Percentiles rank a stretch among this genome's conserved stretches.
These are phyloP conservation scores for Pulveroboletus sp. DNA, from an alignment of 768 basidiomycete species.

Conservation along the genomic window DNA sequence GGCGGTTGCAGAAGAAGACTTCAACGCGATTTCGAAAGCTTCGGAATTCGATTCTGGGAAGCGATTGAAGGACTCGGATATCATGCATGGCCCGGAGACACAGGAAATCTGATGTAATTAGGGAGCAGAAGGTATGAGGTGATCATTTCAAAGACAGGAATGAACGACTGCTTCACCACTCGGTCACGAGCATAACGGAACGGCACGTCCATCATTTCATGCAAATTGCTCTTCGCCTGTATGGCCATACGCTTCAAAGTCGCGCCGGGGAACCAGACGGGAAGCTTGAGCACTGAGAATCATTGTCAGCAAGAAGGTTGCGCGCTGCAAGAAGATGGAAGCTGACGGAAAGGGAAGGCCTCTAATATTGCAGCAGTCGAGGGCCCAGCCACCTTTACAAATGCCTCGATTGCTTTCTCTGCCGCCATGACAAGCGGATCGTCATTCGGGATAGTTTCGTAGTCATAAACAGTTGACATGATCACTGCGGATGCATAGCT, in stretches of 20 bases:
- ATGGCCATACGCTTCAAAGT: slow-evolving; percentile 28
- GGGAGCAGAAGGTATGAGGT: background rate
- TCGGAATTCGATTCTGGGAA: slow-evolving; percentile 14
- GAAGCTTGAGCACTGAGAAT: slow-evolving; percentile 27
- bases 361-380: slow-evolving; percentile 27
- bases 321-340: slow-evolving; percentile 5
- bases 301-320: slow-evolving; percentile 10
- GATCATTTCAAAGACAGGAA: background rate
- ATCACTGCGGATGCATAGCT: slow-evolving; percentile 33
- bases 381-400: slow-evolving; percentile 23
- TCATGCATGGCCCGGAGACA: slow-evolving; percentile 27
- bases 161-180: slow-evolving; percentile 12
- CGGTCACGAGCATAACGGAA: slow-evolving; percentile 29
- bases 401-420: slow-evolving; percentile 27
- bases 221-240: slow-evolving; percentile 27
- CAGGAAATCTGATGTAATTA: slow-evolving; percentile 12
- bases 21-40: slow-evolving; percentile 27
- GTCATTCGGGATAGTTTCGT: slow-evolving; percentile 25
- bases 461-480: slow-evolving; percentile 33
- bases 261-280: slow-evolving; percentile 37
- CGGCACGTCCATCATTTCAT: slow-evolving; percentile 28
- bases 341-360: slow-evolving; percentile 32
- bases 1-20: slow-evolving; percentile 31
- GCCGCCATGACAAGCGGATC: slow-evolving; percentile 30
- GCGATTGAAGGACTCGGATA: slow-evolving; percentile 28